phyloP scores from a whole-genome alignment of 345 rosid genomes.

The Bruguiera parviflora region DNA sequence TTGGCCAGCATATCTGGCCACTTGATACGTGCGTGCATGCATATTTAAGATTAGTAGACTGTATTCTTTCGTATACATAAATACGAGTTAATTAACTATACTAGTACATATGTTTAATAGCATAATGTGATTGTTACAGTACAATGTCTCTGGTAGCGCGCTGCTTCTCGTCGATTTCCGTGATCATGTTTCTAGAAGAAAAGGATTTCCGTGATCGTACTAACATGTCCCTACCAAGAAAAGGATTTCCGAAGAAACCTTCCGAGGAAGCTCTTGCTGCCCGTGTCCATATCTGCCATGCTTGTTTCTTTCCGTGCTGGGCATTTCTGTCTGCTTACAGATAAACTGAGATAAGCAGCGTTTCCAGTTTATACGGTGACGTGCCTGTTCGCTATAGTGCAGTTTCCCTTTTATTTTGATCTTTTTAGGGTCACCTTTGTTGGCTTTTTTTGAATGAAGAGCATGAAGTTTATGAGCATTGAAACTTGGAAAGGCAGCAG shows the following conservation, averaged over 20 bases:
- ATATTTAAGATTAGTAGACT: no score
- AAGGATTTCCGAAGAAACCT: slow-evolving; percentile 15
- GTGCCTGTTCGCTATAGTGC: slow-evolving; percentile 43
- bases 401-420: slow-evolving; percentile 46
- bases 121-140: no score
- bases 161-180: slow-evolving; percentile 8
- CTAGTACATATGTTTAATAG: no score
- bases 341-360: slow-evolving; percentile 34
- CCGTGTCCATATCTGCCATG: slow-evolving; percentile 3
- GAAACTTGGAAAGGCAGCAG: no score
- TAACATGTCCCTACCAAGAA: slow-evolving; percentile 21
- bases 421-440: slow-evolving; percentile 25
- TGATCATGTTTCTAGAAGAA: slow-evolving; percentile 19
- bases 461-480: no score
- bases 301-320: slow-evolving; percentile 44
- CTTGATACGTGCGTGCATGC: no score
- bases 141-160: slow-evolving; percentile 23
- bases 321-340: slow-evolving; percentile 40
- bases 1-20: no score
- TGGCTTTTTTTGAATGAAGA: no score
- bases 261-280: slow-evolving; percentile 26
- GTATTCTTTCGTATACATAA: no score
- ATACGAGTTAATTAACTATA: no score
- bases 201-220: slow-evolving; percentile 26
- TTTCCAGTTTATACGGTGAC: slow-evolving; percentile 39